Evolutionary conservation across 805 yeast species (phyloP).

Genomic region (Kregervanrija fluxuum): DNA sequence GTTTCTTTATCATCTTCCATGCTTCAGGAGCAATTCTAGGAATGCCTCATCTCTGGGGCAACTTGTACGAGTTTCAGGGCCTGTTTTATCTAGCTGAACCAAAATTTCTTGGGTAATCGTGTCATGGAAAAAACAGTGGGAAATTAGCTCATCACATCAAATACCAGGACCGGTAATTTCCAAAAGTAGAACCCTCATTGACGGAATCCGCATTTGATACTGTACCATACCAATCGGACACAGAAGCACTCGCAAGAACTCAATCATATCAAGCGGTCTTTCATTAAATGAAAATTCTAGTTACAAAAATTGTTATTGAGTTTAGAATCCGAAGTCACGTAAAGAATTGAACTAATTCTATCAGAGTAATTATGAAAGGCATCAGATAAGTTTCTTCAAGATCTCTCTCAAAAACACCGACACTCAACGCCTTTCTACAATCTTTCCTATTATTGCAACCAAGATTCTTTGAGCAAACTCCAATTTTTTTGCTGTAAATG

Average conservation of each 20-base stretch:
- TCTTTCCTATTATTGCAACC: constrained; percentile 39
- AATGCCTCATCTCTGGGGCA: constrained; percentile 32
- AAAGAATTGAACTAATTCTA: constrained; percentile 32
- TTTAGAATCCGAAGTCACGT: constrained; percentile 37
- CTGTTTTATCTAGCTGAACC: constrained; percentile 37
- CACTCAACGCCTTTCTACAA: constrained; percentile 29
- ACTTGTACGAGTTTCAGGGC: constrained; percentile 43
- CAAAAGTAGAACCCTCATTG: constrained; percentile 36
- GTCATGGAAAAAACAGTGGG: not conserved
- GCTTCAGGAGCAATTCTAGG: constrained; percentile 30
- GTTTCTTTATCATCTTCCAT: not conserved
- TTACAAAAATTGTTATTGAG: constrained; percentile 37
- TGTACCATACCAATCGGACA: constrained; percentile 40
- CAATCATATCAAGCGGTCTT: constrained; percentile 32
- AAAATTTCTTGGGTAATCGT: constrained; percentile 14
- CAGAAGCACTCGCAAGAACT: constrained; percentile 32
- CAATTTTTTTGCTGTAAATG: constrained; percentile 31
- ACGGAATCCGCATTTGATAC: constrained; percentile 30
- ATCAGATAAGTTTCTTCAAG: constrained; percentile 37
- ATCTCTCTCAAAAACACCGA: constrained; percentile 34
- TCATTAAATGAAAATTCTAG: constrained; percentile 28
- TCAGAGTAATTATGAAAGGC: constrained; percentile 36
- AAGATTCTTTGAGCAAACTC: constrained; percentile 36
- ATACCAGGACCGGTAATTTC: constrained; percentile 39
- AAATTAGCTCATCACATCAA: not conserved